Evolutionary conservation across 192 early-diverging fungal genomes (phyloP).

Genomic region (Linderina pennispora): DNA sequence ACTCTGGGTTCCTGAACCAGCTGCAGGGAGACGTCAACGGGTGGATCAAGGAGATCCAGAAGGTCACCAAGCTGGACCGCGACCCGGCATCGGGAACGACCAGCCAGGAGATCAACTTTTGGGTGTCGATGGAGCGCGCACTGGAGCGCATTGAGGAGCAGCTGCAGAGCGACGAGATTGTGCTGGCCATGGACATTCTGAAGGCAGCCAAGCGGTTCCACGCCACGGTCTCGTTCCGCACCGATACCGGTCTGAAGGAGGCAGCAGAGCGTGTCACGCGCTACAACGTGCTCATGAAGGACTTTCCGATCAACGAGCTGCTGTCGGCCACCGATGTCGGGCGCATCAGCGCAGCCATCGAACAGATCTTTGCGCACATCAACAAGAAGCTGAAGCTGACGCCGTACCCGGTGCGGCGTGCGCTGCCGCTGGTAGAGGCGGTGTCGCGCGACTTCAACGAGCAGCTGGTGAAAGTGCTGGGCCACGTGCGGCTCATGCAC

Average conservation of each 20-base stretch:
- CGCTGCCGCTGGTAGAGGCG: slow-evolving; percentile 88
- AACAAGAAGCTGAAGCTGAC: slow-evolving; percentile 97
- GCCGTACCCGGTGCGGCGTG: slow-evolving; percentile 85
- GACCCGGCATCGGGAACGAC: slow-evolving; percentile 90
- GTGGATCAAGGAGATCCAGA: slow-evolving; percentile 99
- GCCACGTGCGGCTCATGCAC: slow-evolving; percentile 87
- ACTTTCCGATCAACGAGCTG: slow-evolving; percentile 97
- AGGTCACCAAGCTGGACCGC: slow-evolving; percentile 90
- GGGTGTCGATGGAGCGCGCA: slow-evolving; percentile 95
- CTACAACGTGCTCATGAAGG: slow-evolving; percentile 98
- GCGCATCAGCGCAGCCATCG: slow-evolving; percentile 70
- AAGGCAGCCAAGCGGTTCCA: slow-evolving; percentile 98
- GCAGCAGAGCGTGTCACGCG: slow-evolving; percentile 83
- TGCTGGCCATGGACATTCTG: slow-evolving; percentile 89
- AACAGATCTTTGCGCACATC: slow-evolving; percentile 87
- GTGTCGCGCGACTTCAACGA: slow-evolving; percentile 94
- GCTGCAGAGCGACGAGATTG: slow-evolving; percentile 84
- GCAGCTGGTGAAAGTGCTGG: slow-evolving; percentile 82
- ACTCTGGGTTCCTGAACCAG: slow-evolving; percentile 88
- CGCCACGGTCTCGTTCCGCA: slow-evolving; percentile 93
- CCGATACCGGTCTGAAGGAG: slow-evolving; percentile 97
- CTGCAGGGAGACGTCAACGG: slow-evolving; percentile 94
- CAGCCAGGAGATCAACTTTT: slow-evolving; percentile 98
- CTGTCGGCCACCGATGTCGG: slow-evolving; percentile 89
- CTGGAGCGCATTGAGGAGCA: slow-evolving; percentile 92